These are phyloP conservation scores for Cryptosporidium sp. DNA, from an alignment of 169 alveolate species.

Conservation along the genomic window DNA sequence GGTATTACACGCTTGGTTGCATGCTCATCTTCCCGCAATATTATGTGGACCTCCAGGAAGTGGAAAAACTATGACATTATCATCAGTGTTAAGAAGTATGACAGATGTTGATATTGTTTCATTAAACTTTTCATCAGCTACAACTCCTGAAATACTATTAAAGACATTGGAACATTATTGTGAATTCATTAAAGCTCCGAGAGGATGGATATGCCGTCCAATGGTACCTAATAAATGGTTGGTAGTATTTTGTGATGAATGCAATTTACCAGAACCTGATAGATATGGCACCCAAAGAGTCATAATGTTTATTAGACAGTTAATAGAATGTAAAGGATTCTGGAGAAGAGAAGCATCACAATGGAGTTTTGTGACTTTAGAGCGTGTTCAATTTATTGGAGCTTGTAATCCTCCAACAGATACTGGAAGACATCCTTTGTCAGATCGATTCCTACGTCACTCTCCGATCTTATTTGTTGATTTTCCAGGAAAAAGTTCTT, in stretches of 20 bases:
- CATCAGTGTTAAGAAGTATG: constrained; percentile 93
- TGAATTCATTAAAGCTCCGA: constrained; percentile 93
- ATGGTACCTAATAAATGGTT: constrained; percentile 94
- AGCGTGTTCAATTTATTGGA: constrained; percentile 97
- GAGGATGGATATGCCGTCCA: constrained; percentile 94
- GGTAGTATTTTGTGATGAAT: constrained; percentile 98
- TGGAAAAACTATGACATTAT: constrained; percentile 97
- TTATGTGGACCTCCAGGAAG: constrained; percentile 99
- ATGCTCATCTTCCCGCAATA: constrained; percentile 95
- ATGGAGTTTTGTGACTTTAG: constrained; percentile 92
- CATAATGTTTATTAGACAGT: constrained; percentile 94
- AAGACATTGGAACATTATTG: constrained; percentile 96
- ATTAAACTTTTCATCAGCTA: constrained; percentile 94
- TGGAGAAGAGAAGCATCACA: constrained; percentile 90
- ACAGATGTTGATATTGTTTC: constrained; percentile 95
- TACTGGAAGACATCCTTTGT: constrained; percentile 97
- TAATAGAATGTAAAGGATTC: constrained; percentile 96
- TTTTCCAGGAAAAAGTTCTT: constrained; percentile 97
- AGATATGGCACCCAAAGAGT: constrained; percentile 97
- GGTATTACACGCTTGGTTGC: constrained; percentile 94
- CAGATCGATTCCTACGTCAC: constrained; percentile 95
- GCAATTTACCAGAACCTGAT: constrained; percentile 97
- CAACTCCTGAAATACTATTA: constrained; percentile 93
- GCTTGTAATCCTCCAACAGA: constrained; percentile 99
- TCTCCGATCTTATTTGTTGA: constrained; percentile 95